These are phyloP conservation scores for Lolium perenne DNA, from an alignment of 176 grass and related monocot genomes.

Conservation along the genomic window DNA sequence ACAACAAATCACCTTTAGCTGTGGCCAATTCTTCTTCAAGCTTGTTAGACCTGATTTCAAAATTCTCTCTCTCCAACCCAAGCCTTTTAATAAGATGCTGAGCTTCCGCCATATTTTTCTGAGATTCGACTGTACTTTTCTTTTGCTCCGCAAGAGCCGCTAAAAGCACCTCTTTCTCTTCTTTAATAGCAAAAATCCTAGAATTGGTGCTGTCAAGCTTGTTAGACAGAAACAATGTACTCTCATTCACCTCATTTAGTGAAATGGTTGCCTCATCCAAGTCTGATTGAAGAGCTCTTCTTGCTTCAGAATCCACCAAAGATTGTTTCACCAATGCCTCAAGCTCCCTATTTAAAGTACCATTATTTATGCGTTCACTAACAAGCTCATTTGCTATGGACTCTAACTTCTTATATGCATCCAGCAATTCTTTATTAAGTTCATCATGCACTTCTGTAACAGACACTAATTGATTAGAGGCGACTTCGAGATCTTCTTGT, in stretches of 20 bases:
- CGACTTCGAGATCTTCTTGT: slow-evolving; percentile 62
- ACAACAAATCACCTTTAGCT: slow-evolving; percentile 88
- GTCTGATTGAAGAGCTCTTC: slow-evolving; percentile 68
- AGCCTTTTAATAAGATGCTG: slow-evolving; percentile 72
- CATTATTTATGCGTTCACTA: slow-evolving; percentile 74
- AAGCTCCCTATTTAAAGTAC: slow-evolving; percentile 73
- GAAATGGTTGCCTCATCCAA: slow-evolving; percentile 87
- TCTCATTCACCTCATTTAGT: slow-evolving; percentile 81
- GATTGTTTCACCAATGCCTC: slow-evolving; percentile 77
- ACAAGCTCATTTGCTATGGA: slow-evolving; percentile 63
- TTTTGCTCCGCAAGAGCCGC: slow-evolving; percentile 79
- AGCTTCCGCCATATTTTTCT: slow-evolving; percentile 68
- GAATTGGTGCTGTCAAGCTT: slow-evolving; percentile 72
- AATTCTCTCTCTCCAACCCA: slow-evolving; percentile 69
- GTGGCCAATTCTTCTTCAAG: slow-evolving; percentile 88
- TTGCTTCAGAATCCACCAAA: slow-evolving; percentile 65
- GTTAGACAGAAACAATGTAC: slow-evolving; percentile 73
- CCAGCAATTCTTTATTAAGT: slow-evolving; percentile 76
- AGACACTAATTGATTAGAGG: slow-evolving; percentile 60
- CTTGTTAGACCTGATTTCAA: slow-evolving; percentile 67
- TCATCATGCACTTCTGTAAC: slow-evolving; percentile 53
- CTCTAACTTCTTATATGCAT: slow-evolving; percentile 83
- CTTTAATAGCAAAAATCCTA: slow-evolving; percentile 61
- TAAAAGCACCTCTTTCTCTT: slow-evolving; percentile 72
- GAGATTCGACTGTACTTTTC: slow-evolving; percentile 54